Evolutionary conservation across 129 eudicot species (phyloP), one percentile per base, ranked within the genome.

Genomic region (Tagetes erecta): DNA sequence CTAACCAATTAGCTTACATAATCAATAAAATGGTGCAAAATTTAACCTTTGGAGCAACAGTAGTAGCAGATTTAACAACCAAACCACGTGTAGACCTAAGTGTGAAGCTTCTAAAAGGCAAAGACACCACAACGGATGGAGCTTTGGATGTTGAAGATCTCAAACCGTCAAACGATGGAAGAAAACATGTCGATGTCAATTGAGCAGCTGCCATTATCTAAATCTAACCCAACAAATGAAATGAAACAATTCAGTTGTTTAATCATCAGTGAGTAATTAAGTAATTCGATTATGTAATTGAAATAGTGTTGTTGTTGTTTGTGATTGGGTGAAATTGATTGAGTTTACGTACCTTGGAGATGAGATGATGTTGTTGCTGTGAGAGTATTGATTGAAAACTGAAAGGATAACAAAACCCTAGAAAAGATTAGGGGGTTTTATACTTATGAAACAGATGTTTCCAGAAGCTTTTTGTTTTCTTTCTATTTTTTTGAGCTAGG

Each of bases 11-110:
- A 50, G 46, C 20, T 53, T 8, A 30, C 34, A 64, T 3, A 64
- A 53, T 20, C 36, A 50, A 31, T 9, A 33, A 1, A 46, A 62
- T 20, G 36, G 20, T 34, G 39, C 60, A 47, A 6, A 4, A 76
- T 3, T 59, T 3, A 73, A 92, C 97, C 97, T 92, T 92, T 12
- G 96, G 96, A 37, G 97, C 89, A 78, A 92, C 93, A 5, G 83
- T 78, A n/a, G 96, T 85, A 7, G 97, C 96, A 80, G 97, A 85
- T 81, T 82, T 89, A 59, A 92, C 92, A 40, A 84, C 84, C n/a
- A 92, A 76, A 37, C 93, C 86, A 56, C 85, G 86, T 74, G 87
- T 80, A 4, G 81, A 74, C 80, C 91, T 78, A 30, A 75, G 78
- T 6, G 73, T 72, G 50, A 77, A 73, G 6, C 76, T 86, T 68